phyloP scores from a whole-genome alignment of 2,329 filamentous ascomycete genomes.

The Davidsoniella neocaledoniae region DNA sequence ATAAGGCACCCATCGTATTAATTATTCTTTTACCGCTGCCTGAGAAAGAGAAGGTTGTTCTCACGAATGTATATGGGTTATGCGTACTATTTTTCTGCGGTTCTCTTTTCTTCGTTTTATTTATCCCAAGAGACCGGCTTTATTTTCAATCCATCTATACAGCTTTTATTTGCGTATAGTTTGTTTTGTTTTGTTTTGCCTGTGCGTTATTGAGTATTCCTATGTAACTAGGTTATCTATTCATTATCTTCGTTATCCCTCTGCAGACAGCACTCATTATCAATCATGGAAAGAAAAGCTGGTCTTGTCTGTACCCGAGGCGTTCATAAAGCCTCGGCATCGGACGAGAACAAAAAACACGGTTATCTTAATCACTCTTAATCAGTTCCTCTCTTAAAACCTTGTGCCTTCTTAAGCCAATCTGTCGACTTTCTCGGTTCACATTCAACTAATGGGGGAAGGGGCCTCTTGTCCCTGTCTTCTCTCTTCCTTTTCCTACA shows the following conservation, averaged over 20 bases:
- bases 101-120: neutral
- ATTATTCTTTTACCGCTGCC: neutral
- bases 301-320: too few relatives aligned
- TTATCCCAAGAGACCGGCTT: too few relatives aligned
- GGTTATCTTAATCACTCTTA: too few relatives aligned
- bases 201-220: neutral
- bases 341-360: too few relatives aligned
- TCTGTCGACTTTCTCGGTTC: too few relatives aligned
- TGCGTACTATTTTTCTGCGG: constrained; percentile 7
- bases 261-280: too few relatives aligned
- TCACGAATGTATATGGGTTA: constrained; percentile 13
- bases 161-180: neutral
- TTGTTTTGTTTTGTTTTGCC: neutral
- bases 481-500: neutral
- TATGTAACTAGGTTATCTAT: neutral
- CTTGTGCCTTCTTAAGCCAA: too few relatives aligned
- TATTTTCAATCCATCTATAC: neutral
- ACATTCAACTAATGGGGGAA: too few relatives aligned
- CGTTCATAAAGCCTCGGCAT: too few relatives aligned
- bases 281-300: too few relatives aligned
- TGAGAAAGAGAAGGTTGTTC: constrained; percentile 9
- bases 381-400: neutral
- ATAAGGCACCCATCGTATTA: neutral
- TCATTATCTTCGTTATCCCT: neutral
- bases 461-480: too few relatives aligned